These are phyloP conservation scores for Phytophthora hibernalis DNA, from an alignment of 352 stramenopile genomes.

Conservation along the genomic window DNA sequence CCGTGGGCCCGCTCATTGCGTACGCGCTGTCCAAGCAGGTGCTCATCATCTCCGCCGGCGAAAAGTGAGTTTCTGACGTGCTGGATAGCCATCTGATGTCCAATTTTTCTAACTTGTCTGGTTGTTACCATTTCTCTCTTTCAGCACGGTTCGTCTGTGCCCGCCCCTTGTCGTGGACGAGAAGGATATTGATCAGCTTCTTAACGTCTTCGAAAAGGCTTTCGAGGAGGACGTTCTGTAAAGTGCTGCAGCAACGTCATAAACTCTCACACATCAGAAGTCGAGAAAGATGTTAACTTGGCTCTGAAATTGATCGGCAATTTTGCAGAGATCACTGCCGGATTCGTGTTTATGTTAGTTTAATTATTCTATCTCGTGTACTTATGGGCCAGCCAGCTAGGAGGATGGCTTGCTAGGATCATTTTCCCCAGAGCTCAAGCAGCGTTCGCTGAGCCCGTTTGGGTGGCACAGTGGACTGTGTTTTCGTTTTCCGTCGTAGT, in stretches of 20 bases:
- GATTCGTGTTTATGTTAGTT: neutral
- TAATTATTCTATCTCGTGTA: slow-evolving; percentile 21
- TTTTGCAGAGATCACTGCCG: slow-evolving; percentile 1
- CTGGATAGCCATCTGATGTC: neutral
- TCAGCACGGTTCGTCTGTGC: slow-evolving; percentile 80
- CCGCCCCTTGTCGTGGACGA: slow-evolving; percentile 84
- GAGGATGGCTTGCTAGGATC: neutral
- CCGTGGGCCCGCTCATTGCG: slow-evolving; percentile 66
- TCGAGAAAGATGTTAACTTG: slow-evolving; percentile 15
- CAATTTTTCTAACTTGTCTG: slow-evolving; percentile 14
- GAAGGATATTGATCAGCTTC: slow-evolving; percentile 78
- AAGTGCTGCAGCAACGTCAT: slow-evolving; percentile 11
- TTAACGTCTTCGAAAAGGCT: slow-evolving; percentile 74
- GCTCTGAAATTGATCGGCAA: slow-evolving; percentile 18
- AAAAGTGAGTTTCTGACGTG: slow-evolving; percentile 65
- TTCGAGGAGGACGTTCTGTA: slow-evolving; percentile 68
- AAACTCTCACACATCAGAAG: slow-evolving; percentile 10
- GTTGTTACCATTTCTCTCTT: slow-evolving; percentile 13
- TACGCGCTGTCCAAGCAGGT: slow-evolving; percentile 80
- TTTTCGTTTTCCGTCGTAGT: slow-evolving; percentile 26
- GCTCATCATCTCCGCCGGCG: slow-evolving; percentile 83
- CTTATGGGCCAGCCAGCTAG: neutral
- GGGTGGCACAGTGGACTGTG: slow-evolving; percentile 4
- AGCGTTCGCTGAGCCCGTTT: slow-evolving; percentile 47
- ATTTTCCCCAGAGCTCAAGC: slow-evolving; percentile 48